Base-by-base conservation (phyloP, 2,329 filamentous ascomycete species). In the Arthroderma sp. region DNA sequence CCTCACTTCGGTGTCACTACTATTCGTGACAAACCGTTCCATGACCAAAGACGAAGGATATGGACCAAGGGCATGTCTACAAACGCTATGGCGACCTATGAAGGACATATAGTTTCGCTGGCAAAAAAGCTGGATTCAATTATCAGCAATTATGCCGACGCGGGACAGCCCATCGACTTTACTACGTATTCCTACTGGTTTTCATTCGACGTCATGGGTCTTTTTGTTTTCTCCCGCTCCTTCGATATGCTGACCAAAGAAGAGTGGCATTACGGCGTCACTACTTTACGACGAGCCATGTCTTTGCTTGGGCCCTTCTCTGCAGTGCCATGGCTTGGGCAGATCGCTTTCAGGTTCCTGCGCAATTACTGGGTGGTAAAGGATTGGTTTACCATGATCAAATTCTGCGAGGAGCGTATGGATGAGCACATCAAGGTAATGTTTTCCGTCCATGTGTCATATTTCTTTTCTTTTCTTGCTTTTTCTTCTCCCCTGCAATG, bases 211-310 rank as follows among this genome's bases (percentile, higher is more conserved):
- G 58, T 68, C 27, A 69, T 70, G 62, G 64, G 67, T 4, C 58
- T 60, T 6, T 53, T 72, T 30, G 64, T 65, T 0, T 71, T 71
- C 50, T 66, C 63, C 4, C 56, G 61, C 42, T 54, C 66, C 39
- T 55, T 63, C 59, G 1, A 58, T 67, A 57, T 64, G 1, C 54
- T 71, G 6, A 60, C 54, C 1, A 57, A 58, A 29, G 58, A 56
- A 4, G 55, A 63, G 53, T 44, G 52, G 32, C 47, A 38, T 5
- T 32, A 50, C 22, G 47, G 28, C 30, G 15, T 52, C 11, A 38
- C 39, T 27, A 46, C 40, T 1, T 32, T 52, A 30, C 50, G 49
- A 27, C 29, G 28, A 1, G 39, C 41, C 32, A 49, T 50, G 48
- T 44, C 29, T 10, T 22, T 39, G 4, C 29, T 50, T 38, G 48